Evolutionary conservation across 345 rosid genomes (phyloP), one percentile per base, ranked within the genome.

Genomic region (Populus pruinosa): DNA sequence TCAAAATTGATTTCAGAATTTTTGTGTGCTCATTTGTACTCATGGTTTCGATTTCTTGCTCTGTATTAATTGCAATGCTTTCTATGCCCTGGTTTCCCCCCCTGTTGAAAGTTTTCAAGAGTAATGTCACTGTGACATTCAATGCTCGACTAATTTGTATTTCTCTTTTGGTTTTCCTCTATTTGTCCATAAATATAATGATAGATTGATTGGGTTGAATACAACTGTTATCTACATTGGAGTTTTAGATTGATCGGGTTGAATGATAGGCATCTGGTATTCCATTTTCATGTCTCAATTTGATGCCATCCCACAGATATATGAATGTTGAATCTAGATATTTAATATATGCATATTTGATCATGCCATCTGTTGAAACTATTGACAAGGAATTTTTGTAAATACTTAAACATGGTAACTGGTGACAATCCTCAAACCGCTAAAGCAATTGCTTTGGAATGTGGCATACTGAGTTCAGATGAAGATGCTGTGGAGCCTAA

Each of bases 391-490:
- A 36, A 5, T n/a, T 74, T 61, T 8, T 63, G 13, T 59, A 1
- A 13, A 14, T 61, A 79, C 82, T 82, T 83, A 16, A 82, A 82
- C 5, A 79, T 83, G 85, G 83, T 79, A 67, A 83, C 85, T 49
- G 83, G 85, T 72, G 85, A 83, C 70, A 83, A 79, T 61, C 31
- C 72, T 72, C 79, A 79, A 64, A 83, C 85, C 63, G 83, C 85
- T 38, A 83, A 75, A 83, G 85, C 85, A 79, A 79, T 83, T 75
- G 82, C 85, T 63, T 62, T 83, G 78, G 85, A 83, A 79, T 83
- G 83, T 72, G 82, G 85, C 31, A 83, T 79, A 35, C 35, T 83
- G 18, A 29, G 8, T 18, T 79, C 82, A 31, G 69, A 67, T n/a
- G 80, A 72, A 67, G 82, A 82, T 66, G 80, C 85, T 47, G 65